Base-by-base conservation (phyloP, 345 rosid species). In the Turnera subulata region DNA sequence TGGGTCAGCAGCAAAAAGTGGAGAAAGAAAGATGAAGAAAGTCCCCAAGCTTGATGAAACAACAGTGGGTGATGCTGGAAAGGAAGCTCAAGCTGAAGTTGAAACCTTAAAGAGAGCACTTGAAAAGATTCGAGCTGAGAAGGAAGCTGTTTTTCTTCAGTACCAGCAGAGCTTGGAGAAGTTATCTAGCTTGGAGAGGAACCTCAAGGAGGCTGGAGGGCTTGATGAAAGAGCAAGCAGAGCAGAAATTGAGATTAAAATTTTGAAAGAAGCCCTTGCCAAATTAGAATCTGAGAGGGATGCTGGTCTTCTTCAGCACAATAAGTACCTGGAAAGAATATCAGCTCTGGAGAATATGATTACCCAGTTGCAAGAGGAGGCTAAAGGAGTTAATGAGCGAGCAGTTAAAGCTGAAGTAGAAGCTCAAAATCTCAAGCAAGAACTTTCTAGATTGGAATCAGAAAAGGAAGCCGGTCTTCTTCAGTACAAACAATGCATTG, bases 351-450 rank as follows among this genome's bases (percentile, higher is more conserved):
- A 70, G 53, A 63, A 23, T 40, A 48, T 53, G 53, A 53, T 70
- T 24, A 46, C 56, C 52, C 61, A 39, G 29, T 42, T 44, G 21
- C 48, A 70, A 54, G 65, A 64, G 19, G 74, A 81, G 53, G 62
- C 82, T 6, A 77, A 75, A 57, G 77, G 77, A 43, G 78, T 83
- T 53, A 65, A 69, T 11, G 75, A 77, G 38, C 69, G 73, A 65
- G 88, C 83, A 25, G 46, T 13, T 20, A 56, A 38, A 38, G 73
- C 73, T 14, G 73, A 62, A 52, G 46, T 44, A 38, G 73, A 69
- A 63, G 55, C 64, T 25, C 59, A 46, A 20, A 50, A 21, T 45
- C 73, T 70, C 61, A 64, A 59, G 64, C 62, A 47, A 49, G 65
- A 58, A 42, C 61, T 53, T 40, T 48, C 52, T 10, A 61, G 19